Base-by-base conservation (phyloP, 805 yeast species). In the Pichia scutulata region DNA sequence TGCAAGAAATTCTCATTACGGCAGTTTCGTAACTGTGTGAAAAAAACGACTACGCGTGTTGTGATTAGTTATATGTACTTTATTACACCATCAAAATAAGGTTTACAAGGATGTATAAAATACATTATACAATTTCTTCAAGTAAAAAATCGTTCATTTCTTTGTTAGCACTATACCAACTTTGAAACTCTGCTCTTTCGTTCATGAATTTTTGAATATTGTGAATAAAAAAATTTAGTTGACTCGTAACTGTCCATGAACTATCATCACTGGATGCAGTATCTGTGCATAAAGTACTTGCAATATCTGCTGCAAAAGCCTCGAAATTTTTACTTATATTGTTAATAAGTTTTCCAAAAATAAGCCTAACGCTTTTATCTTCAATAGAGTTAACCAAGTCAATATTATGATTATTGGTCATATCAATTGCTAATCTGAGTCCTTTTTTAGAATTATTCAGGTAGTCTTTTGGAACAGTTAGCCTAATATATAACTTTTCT, bases 201-300 rank as follows among this genome's bases (percentile, higher is more conserved):
- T 59, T 60, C 52, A 67, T 51, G 44, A 67, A 65, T 56, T 65
- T 67, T 39, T 66, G 69, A 39, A 67, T 57, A 52, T 68, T 63
- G 26, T 59, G 58, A 8, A 66, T 57, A 39, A 67, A 60, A 41
- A 60, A 57, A 48, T 67, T 68, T 19, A 69, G 24, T 52, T 67
- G 70, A 39, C 66, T 53, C 1, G 70, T 63, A 7, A 68, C 55
- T 2, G 66, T 56, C 60, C 63, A 59, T 13, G 43, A 48, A 10
- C 13, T 37, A 1, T 13, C 40, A 7, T 24, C 22, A 10, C 46
- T 39, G 7, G 30, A 13, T 12, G 33, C 37, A 7, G 28, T 7
- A 41, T 24, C 39, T 12, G n/a, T 18, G 39, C 50, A 49, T n/a
- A 50, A 43, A n/a, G 39, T 42, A 43, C 52, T 53, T 10, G 61